Evolutionary conservation across 2,329 filamentous ascomycete genomes (phyloP).

Genomic region (Scedosporium dehoogii): DNA sequence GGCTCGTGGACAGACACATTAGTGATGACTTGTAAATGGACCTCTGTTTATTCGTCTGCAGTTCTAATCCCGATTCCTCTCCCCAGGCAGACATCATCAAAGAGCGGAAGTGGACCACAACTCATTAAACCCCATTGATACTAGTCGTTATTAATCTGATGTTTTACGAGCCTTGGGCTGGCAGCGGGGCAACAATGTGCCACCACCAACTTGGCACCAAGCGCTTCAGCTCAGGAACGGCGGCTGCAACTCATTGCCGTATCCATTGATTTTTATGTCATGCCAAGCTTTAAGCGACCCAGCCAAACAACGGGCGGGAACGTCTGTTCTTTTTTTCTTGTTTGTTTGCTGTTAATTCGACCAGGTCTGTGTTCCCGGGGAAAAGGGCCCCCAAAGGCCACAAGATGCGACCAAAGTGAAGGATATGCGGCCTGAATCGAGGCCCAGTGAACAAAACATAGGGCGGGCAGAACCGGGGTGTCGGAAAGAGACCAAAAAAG

Average conservation of each 20-base stretch:
- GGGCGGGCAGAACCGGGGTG: neutral
- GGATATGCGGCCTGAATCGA: neutral
- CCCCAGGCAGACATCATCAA: no score
- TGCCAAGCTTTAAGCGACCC: neutral
- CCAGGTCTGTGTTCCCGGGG: neutral
- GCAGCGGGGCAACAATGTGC: neutral
- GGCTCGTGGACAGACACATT: no score
- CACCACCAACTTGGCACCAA: neutral
- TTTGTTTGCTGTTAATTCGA: neutral
- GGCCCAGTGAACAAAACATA: neutral
- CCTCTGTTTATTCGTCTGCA: no score
- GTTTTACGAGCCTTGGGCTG: no score
- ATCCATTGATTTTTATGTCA: neutral
- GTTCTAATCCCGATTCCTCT: no score
- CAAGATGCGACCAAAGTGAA: neutral
- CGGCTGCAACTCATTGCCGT: neutral
- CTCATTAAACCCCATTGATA: no score
- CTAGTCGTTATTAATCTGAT: no score
- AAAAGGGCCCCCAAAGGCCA: neutral
- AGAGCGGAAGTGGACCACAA: no score
- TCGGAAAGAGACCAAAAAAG: neutral
- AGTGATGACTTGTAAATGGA: no score
- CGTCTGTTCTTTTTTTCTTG: neutral
- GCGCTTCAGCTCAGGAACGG: neutral
- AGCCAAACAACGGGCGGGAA: neutral